Conservation (phyloP, 2,329 filamentous ascomycete genomes). For the Colletotrichum sp. region DNA sequence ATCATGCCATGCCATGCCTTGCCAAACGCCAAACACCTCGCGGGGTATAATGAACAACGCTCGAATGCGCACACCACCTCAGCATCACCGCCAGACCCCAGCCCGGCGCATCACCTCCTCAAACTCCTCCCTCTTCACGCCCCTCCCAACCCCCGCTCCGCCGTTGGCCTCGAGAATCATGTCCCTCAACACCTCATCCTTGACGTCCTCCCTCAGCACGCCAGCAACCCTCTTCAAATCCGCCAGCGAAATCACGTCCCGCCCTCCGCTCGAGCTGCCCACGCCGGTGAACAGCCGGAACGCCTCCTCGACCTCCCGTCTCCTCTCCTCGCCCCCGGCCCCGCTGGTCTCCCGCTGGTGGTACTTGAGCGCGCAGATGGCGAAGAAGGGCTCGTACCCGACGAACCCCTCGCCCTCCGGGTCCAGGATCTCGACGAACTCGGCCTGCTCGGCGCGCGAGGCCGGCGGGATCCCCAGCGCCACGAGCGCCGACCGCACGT, state of each 20-base stretch:
- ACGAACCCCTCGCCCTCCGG: constrained; percentile 81
- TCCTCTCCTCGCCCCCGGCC: constrained; percentile 38
- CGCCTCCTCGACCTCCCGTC: constrained; percentile 78
- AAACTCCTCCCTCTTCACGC: constrained; percentile 82
- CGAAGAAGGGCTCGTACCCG: constrained; percentile 81
- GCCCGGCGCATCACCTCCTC: constrained; percentile 85
- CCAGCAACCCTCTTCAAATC: constrained; percentile 81
- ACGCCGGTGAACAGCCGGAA: constrained; percentile 78
- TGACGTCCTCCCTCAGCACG: constrained; percentile 82
- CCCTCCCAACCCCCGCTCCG: constrained; percentile 71
- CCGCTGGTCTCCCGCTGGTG: constrained; percentile 58
- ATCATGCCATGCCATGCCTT: not conserved
- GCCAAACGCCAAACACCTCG: not conserved
- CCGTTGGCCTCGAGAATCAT: constrained; percentile 97
- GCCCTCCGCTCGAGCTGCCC: constrained; percentile 21
- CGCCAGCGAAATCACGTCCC: constrained; percentile 73
- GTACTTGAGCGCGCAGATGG: constrained; percentile 86
- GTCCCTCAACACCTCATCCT: constrained; percentile 83
- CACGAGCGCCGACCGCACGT: constrained; percentile 74
- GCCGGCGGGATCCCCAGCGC: constrained; percentile 80
- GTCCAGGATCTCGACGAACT: constrained; percentile 83
- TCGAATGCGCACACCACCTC: not conserved
- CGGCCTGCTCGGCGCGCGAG: constrained; percentile 69
- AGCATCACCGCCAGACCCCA: constrained; percentile 75
- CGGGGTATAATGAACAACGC: constrained; percentile 14